A percentile compares a stretch with the other conserved stretches of the same genome.
Conservation (phyloP, 768 basidiomycete genomes). For the Suillus subalutaceus region DNA sequence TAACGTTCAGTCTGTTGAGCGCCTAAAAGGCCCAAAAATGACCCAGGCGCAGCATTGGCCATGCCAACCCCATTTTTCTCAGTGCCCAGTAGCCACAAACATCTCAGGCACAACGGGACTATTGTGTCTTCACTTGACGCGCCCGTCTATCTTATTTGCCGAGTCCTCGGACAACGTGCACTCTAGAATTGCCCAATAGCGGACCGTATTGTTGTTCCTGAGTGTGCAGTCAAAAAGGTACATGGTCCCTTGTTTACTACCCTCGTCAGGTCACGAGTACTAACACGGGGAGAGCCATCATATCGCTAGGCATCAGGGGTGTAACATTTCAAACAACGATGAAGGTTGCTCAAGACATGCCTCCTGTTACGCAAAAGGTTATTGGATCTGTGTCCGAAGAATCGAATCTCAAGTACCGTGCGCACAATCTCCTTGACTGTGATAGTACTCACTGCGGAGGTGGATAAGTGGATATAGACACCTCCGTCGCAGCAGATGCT, state of each 20-base stretch:
- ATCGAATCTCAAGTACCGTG: not conserved
- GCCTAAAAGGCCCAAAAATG: not conserved
- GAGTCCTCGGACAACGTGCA: conserved; percentile 4
- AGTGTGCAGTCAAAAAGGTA: not conserved
- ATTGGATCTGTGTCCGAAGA: not conserved
- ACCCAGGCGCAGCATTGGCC: not conserved
- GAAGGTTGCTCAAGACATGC: not conserved
- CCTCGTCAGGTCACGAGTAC: conserved; percentile 1
- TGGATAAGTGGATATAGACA: conserved; percentile 1
- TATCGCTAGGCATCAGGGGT: not conserved
- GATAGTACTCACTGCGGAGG: not conserved
- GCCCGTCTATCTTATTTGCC: not conserved
- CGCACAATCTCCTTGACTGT: conserved; percentile 1
- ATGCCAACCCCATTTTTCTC: not conserved
- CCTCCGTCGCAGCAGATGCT: conserved; percentile 1
- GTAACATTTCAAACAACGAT: not conserved
- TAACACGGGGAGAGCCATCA: not conserved
- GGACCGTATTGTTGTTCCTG: not conserved
- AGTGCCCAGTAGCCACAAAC: not conserved
- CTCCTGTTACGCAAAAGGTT: not conserved
- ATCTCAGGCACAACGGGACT: not conserved
- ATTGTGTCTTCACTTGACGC: not conserved
- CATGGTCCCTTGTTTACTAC: not conserved
- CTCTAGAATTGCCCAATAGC: not conserved
- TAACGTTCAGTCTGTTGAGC: not conserved